A percentile compares a stretch with the other conserved stretches of the same genome.
These are phyloP conservation scores for Ogataea degrootiae DNA, from an alignment of 805 yeast genomes.

Conservation along the genomic window DNA sequence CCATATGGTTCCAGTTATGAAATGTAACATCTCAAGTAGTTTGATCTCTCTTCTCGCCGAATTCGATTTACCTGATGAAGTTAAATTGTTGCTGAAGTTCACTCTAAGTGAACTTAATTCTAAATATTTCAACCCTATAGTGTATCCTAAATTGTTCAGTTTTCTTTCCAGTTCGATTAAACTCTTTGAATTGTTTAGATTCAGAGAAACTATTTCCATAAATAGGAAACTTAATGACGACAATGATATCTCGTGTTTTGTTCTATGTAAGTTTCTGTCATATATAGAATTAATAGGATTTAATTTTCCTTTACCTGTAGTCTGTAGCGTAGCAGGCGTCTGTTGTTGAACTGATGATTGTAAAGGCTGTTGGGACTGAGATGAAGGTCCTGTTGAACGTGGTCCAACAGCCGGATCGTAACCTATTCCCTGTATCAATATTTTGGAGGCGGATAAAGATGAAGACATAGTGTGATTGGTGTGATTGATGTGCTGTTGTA, in stretches of 20 bases:
- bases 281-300: constrained; percentile 41
- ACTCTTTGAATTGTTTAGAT: constrained; percentile 57
- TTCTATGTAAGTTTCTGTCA: constrained; percentile 64
- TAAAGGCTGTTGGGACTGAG: constrained; percentile 3
- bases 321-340: not conserved
- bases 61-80: constrained; percentile 57
- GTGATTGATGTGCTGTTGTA: not conserved
- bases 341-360: constrained; percentile 2
- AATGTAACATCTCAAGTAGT: constrained; percentile 71
- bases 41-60: constrained; percentile 58
- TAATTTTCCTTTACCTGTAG: constrained; percentile 4
- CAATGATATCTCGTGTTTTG: constrained; percentile 61
- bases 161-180: constrained; percentile 57
- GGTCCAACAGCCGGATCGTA: constrained; percentile 29
- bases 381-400: constrained; percentile 22
- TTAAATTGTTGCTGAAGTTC: constrained; percentile 39
- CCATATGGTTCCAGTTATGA: constrained; percentile 73
- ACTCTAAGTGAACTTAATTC: constrained; percentile 69
- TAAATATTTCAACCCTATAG: constrained; percentile 65
- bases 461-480: constrained; percentile 11
- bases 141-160: constrained; percentile 71
- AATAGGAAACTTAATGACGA: constrained; percentile 66
- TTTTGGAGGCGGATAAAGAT: constrained; percentile 14
- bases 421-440: constrained; percentile 20
- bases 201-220: constrained; percentile 63